Evolutionary conservation across 2,329 filamentous ascomycete genomes (phyloP), one percentile per base, ranked within the genome.

Genomic region (Monosporascus sp.): DNA sequence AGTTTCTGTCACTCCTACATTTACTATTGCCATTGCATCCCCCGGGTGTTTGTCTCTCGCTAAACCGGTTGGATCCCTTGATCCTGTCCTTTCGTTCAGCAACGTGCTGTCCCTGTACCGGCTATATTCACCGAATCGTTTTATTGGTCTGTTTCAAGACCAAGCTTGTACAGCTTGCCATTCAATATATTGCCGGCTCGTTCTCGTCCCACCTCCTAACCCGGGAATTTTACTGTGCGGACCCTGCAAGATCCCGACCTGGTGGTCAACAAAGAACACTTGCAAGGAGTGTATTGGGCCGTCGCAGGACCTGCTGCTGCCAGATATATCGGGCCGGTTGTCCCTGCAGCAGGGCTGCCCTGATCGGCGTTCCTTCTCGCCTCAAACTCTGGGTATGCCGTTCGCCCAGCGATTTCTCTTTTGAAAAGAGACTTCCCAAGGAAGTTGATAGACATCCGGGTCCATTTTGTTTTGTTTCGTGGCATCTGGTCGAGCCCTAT

Each of bases 111-210:
- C 37, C 54, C 50, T 54, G 43, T 61, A 41, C 60, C 63, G 63
- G 65, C 62, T 66, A 65, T 64, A 64, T 63, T 60, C 58, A 55
- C 56, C 46, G 51, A 49, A 49, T 50, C 50, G 52, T 52, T 57
- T 50, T 47, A 58, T 53, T 50, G 38, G 51, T 48, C 55, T 24
- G 8, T 55, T 58, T 56, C 60, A 57, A 61, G 57, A 58, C 51
- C 55, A 52, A 61, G 48, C 58, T 58, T 55, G 52, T 57, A 43
- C 53, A 56, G 57, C 55, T 58, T 55, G 56, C 57, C 57, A 60
- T 62, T 65, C 60, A 65, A 66, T 65, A 62, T 63, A 61, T 54
- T 49, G 47, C 11, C 51, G 31, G 37, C 25, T 47, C 43, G 20
- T 47, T 47, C 17, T 45, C 22, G 41, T 37, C 3, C 22, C 9